Percentiles rank a stretch among this genome's conserved stretches.
These are phyloP conservation scores for Agaricus sinodeliciosus DNA, from an alignment of 768 basidiomycete species.

Conservation along the genomic window DNA sequence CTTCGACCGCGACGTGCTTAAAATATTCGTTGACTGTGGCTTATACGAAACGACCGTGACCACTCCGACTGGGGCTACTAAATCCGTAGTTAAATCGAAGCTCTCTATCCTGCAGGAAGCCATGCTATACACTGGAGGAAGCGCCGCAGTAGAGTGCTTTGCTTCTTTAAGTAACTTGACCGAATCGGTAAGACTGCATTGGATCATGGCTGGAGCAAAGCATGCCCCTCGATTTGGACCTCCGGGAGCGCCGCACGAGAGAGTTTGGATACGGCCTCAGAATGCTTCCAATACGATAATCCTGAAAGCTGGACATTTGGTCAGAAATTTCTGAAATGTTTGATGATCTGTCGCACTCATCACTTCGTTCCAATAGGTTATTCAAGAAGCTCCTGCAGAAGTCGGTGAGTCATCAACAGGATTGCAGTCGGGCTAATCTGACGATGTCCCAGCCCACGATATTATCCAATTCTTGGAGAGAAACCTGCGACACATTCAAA, in stretches of 20 bases:
- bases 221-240: conserved; percentile 32
- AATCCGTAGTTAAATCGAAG: conserved; percentile 49
- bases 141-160: conserved; percentile 33
- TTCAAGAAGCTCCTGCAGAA: conserved; percentile 31
- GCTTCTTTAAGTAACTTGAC: conserved; percentile 35
- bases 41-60: conserved; percentile 27
- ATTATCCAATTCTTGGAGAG: not conserved
- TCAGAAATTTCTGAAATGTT: conserved; percentile 15
- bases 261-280: conserved; percentile 35
- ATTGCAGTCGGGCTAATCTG: too few species aligned
- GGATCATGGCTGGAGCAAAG: conserved; percentile 44
- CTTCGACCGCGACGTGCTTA: conserved; percentile 63
- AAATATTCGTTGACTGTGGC: conserved; percentile 53
- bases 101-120: conserved; percentile 62
- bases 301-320: conserved; percentile 36
- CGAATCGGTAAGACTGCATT: conserved; percentile 41
- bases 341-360: too few species aligned
- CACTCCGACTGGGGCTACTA: conserved; percentile 16
- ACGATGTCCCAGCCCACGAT: not conserved
- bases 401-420: conserved; percentile 14
- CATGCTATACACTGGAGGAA: conserved; percentile 44
- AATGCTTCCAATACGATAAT: conserved; percentile 36
- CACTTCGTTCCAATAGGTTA: conserved; percentile 21
- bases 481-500: not conserved
- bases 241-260: conserved; percentile 23